Evolutionary conservation across 1,139 yeast species (phyloP), one percentile per base, ranked within the genome.

Genomic region (Pneumocystis canis): DNA sequence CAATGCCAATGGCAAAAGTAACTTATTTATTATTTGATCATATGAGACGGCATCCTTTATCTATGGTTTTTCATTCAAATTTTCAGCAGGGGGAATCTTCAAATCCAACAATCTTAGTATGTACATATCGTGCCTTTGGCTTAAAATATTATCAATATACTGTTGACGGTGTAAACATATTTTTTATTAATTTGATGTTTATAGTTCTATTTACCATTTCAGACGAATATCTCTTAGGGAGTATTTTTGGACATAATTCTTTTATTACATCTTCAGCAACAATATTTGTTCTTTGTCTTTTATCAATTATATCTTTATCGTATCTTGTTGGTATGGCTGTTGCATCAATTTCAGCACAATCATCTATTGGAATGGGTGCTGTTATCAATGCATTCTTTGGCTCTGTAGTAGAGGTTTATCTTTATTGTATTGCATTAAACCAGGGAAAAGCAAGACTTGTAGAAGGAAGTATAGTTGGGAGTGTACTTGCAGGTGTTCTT

Each of bases 291-390:
- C 77, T 89, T 33, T 87, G 96, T 73, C 77, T 92, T 66, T 79
- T 87, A 62, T 87, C 97, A 1, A 88, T 92, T 66, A 82, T 92
- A 61, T 98, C 99, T 2, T 78, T 92, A 68, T 98, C 98, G 0
- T 92, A 92, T 72, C 92, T 90, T 73, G 90, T 92, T 70, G 99
- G 99, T 2, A 97, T 92, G 73, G 98, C 97, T 1, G 98, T 92
- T 32, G 99, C 99, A 0, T 90, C 97, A 1, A 92, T 92, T 67
- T 87, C 96, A 2, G 97, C 98, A 0, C 98, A 94, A 75, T 89
- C 97, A 0, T 90, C 97, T 0, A 92, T 92, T 97, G 97, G 97
- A n/a, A 84, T 92, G 68, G 98, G 98, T 77, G 98, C 99, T 1
- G 96, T 90, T 0, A 89, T 92, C 69, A 92, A 92, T 73, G 99